Percentiles rank a stretch among this genome's conserved stretches.
phyloP scores from a whole-genome alignment of 2,329 filamentous ascomycete genomes.

The Ceratocystis harringtonii region DNA sequence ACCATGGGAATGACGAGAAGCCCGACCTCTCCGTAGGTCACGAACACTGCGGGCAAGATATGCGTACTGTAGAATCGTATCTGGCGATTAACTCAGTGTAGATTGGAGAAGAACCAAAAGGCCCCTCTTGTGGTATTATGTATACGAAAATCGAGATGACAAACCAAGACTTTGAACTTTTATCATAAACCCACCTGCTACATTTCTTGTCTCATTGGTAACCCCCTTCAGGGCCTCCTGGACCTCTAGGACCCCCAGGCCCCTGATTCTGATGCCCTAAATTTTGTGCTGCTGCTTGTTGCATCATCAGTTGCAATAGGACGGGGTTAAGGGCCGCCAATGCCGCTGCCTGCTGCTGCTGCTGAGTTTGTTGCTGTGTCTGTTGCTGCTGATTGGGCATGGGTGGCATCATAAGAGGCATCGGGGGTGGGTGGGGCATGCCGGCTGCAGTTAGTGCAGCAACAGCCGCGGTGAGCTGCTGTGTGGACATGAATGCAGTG shows the following conservation, averaged over 20 bases:
- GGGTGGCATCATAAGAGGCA: neutral
- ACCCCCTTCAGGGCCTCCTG: neutral
- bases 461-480: conserved; percentile 2
- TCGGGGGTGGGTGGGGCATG: neutral
- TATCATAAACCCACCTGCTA: neutral
- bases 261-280: neutral
- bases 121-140: no score
- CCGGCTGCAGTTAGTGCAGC: neutral
- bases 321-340: conserved; percentile 12
- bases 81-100: no score
- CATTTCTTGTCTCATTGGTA: neutral
- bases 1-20: neutral
- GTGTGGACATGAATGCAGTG: conserved; percentile 1
- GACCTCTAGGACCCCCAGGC: neutral
- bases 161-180: no score
- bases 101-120: no score
- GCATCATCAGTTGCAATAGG: conserved; percentile 8
- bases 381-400: conserved; percentile 18
- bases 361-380: conserved; percentile 17
- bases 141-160: no score
- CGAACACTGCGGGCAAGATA: no score
- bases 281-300: neutral
- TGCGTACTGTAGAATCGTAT: no score
- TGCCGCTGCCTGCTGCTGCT: conserved; percentile 18
- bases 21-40: neutral